Evolutionary conservation across 2,329 filamentous ascomycete genomes (phyloP).

Genomic region (Chrysosporium keratinophilum): DNA sequence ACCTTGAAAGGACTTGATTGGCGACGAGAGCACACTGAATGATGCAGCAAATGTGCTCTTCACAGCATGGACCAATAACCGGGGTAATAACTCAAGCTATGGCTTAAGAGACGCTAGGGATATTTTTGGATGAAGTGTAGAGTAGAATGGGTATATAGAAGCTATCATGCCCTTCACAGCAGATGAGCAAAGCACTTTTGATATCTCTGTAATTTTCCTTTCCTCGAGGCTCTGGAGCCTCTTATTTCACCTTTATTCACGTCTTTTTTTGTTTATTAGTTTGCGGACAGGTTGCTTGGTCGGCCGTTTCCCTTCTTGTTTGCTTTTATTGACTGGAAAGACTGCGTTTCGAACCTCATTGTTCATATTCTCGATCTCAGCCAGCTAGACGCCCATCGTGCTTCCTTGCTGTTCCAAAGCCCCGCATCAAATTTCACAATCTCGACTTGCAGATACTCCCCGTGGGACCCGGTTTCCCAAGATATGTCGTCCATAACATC

Average conservation of each 20-base stretch:
- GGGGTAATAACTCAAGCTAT: not conserved
- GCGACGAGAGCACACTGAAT: not conserved
- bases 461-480: not conserved
- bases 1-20: not conserved
- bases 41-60: not conserved
- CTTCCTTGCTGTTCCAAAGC: not conserved
- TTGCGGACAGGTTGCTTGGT: slow-evolving; percentile 4
- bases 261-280: not conserved
- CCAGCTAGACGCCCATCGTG: not conserved
- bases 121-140: slow-evolving; percentile 3
- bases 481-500: slow-evolving; percentile 24
- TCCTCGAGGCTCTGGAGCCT: slow-evolving; percentile 1
- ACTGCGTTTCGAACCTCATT: not conserved
- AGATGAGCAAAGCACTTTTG: not conserved
- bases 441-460: not conserved
- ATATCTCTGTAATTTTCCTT: not conserved
- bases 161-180: not conserved
- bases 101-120: not conserved
- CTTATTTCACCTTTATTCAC: not conserved
- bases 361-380: not conserved
- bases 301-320: not conserved
- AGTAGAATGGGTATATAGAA: slow-evolving; percentile 1
- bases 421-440: not conserved
- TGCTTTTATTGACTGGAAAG: not conserved
- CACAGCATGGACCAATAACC: not conserved